Conservation (phyloP, 2,329 filamentous ascomycete genomes). For the Penicillium sp. region DNA sequence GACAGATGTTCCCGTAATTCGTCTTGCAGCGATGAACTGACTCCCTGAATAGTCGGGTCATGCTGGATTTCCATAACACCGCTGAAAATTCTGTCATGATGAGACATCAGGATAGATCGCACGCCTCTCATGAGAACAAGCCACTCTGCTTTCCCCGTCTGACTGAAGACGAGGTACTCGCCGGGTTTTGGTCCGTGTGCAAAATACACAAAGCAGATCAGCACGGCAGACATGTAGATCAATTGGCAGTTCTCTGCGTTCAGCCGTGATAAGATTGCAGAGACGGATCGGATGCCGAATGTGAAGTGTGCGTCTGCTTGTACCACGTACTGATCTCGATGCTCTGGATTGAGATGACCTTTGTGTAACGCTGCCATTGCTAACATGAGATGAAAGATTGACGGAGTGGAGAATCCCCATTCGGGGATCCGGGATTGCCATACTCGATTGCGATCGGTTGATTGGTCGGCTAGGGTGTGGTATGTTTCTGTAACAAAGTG, state of each 20-base stretch:
- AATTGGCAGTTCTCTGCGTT: constrained; percentile 32
- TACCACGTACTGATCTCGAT: constrained; percentile 21
- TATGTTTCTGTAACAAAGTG: constrained; percentile 32
- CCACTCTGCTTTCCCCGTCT: constrained; percentile 33
- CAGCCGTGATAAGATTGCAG: constrained; percentile 27
- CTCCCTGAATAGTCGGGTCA: background rate
- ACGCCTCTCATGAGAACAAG: constrained; percentile 35
- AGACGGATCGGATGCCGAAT: constrained; percentile 37
- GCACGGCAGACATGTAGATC: constrained; percentile 33
- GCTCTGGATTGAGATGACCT: constrained; percentile 20
- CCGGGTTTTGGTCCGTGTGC: constrained; percentile 29
- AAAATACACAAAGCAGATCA: constrained; percentile 40
- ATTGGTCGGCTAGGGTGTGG: constrained; percentile 26
- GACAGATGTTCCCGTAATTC: constrained; percentile 20
- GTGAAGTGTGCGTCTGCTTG: constrained; percentile 38
- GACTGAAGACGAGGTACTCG: constrained; percentile 38
- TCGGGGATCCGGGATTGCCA: constrained; percentile 33
- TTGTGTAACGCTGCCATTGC: constrained; percentile 34
- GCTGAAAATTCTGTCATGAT: constrained; percentile 25
- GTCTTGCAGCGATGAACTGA: constrained; percentile 14
- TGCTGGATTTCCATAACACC: constrained; percentile 22
- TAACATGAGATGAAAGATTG: constrained; percentile 36
- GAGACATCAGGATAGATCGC: constrained; percentile 22
- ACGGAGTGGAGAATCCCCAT: constrained; percentile 34
- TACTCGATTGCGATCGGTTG: constrained; percentile 24